Conservation (phyloP, 495 filamentous ascomycete species). For the Penicillium diatomitis region DNA sequence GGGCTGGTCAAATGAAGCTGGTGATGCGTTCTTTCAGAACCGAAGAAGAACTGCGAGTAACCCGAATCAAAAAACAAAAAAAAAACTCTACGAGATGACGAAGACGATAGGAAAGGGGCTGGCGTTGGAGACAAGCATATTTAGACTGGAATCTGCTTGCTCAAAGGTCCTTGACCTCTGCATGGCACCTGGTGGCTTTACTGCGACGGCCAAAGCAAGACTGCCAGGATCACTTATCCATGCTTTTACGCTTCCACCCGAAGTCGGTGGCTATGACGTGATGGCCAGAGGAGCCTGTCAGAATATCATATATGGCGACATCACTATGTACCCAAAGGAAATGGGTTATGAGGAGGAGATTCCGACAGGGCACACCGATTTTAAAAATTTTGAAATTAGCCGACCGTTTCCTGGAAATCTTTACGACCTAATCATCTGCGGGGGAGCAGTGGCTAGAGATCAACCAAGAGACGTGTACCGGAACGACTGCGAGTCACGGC, state of each 20-base stretch:
- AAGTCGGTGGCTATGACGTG: conserved; percentile 1
- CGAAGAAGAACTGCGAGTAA: not conserved
- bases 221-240: not conserved
- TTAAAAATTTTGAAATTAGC: not conserved
- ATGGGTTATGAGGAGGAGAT: not conserved
- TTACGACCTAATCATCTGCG: not conserved
- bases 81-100: not conserved
- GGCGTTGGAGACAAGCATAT: not conserved
- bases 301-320: not conserved
- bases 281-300: not conserved
- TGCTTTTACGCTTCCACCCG: not conserved
- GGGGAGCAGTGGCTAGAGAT: not conserved
- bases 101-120: not conserved
- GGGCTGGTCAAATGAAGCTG: conserved; percentile 1
- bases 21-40: not conserved
- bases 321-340: conserved; percentile 1
- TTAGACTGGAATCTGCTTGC: not conserved
- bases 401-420: not conserved
- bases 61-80: not conserved
- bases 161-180: conserved; percentile 2
- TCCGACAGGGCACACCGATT: not conserved
- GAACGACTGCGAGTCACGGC: not conserved
- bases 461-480: not conserved
- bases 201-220: not conserved
- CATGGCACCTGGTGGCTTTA: conserved; percentile 2